Base-by-base conservation (phyloP, 2,329 filamentous ascomycete species). In the Colletotrichum cuscutae region DNA sequence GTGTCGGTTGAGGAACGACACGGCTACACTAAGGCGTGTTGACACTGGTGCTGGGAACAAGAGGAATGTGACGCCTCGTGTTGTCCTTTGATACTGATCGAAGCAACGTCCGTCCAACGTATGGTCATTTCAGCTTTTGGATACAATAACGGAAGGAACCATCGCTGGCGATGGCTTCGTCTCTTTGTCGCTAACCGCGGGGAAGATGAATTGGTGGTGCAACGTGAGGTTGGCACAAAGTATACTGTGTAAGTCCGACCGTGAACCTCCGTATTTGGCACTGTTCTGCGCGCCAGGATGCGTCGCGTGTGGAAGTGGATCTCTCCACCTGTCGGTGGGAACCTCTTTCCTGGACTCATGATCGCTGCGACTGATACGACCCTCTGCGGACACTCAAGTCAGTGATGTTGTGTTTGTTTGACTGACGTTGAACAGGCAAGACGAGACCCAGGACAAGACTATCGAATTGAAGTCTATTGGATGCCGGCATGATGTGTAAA, bases 231-330 rank as follows among this genome's bases (percentile, higher is more conserved):
- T 30, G 53, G 7, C 4, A 6, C 11, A 30, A 24, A 30, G 15
- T 59, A 59, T 19, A 70, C 53, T 42, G 67, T 70, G 30, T 24
- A 3, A 9, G 4, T 6, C 5, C 1, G 2, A 12, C 8, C 4
- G 22, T 19, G 1, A 1, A 9, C 4, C 1, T 4, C 4, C 5
- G 9, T 1, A 5, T 28, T 2, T 4, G 4, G 13, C 24, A 70
- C 68, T 46, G 62, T 60, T 4, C 12, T 30, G 12, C 12, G 12
- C 12, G 28, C 28, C 35, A 37, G 9, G 59, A 28, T 22, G 22
- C 53, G 60, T 68, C 66, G 66, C 59, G 28, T 49, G 52, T 64
- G 58, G 35, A 28, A 49, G 53, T 57, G 53, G 53, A 24, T 32
- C 19, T 12, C 15, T 52, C 19, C 19, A 46, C n/a, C 30, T 24